A percentile compares a stretch with the other conserved stretches of the same genome.
These are phyloP conservation scores for Avena atlantica DNA, from an alignment of 176 grass and related monocot species.

Conservation along the genomic window DNA sequence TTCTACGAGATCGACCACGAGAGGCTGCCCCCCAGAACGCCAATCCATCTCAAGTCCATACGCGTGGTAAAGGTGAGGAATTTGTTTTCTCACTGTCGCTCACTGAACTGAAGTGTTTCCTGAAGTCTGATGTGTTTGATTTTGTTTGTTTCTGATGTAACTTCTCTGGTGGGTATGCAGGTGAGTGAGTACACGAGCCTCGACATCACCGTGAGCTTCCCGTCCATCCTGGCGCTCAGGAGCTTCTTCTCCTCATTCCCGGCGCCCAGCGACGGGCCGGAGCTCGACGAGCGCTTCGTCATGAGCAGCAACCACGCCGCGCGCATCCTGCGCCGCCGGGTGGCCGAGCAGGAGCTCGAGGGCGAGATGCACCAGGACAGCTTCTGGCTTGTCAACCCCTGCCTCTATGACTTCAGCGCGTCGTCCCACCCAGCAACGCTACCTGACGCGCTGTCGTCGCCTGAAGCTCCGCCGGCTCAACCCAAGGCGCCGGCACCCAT, in stretches of 20 bases:
- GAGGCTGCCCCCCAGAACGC: constrained; percentile 74
- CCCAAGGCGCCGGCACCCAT: constrained; percentile 1
- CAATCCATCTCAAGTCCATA: constrained; percentile 78
- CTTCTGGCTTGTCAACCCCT: constrained; percentile 69
- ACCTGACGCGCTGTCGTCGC: not conserved
- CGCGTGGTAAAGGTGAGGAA: constrained; percentile 67
- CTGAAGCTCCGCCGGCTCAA: not conserved
- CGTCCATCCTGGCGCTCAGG: constrained; percentile 60
- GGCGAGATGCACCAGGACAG: constrained; percentile 64
- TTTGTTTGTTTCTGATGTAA: constrained; percentile 31
- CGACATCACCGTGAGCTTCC: constrained; percentile 78
- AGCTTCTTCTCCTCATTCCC: constrained; percentile 66
- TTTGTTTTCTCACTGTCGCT: not conserved
- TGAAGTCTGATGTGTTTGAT: constrained; percentile 16
- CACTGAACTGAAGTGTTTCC: not conserved
- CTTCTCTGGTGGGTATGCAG: constrained; percentile 29
- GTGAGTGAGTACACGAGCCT: constrained; percentile 61
- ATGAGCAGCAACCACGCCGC: constrained; percentile 83
- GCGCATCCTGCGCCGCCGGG: constrained; percentile 58
- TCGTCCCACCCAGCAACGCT: not conserved
- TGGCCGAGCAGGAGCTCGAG: constrained; percentile 48
- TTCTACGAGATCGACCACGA: constrained; percentile 88
- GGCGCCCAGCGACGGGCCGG: constrained; percentile 45
- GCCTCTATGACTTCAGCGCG: constrained; percentile 44
- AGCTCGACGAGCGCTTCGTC: constrained; percentile 85